Evolutionary conservation across 1,139 yeast genomes (phyloP), one percentile per base, ranked within the genome.

Genomic region (Geotrichum restrictum): DNA sequence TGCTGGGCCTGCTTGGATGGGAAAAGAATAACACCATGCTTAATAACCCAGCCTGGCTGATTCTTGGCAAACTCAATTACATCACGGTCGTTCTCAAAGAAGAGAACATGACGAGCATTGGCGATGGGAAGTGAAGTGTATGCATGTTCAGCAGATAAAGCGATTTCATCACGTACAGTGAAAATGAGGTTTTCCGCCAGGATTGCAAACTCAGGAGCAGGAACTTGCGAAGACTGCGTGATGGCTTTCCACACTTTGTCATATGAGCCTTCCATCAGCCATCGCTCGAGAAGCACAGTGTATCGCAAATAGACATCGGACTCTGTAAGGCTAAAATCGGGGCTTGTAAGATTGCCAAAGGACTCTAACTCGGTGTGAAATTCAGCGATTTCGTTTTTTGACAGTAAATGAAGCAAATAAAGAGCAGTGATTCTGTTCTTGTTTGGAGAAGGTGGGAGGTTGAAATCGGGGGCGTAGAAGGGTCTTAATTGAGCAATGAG

Each of bases 211-310:
- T 74, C 78, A 18, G 73, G 74, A 16, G 76, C 69, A 16, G 82
- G 82, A 50, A 78, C 77, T 64, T 79, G 69, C 45, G 70, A 60
- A 49, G 64, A 57, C 56, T 71, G 71, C 4, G 75, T 74, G 72
- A 84, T 79, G 52, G 88, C 78, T 62, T 83, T 84, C 87, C 95
- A 87, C 52, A 93, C 93, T 71, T 88, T 88, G 68, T 88, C 94
- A 69, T 91, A 93, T 59, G 93, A 86, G 45, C 98, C 98, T 69
- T 93, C 98, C 87, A 93, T 89, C 60, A 93, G 79, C 83, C 95
- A 88, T 61, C 88, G 85, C 69, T 93, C 98, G 61, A 93, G 81
- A 61, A 83, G 81, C 55, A 93, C 83, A 27, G 98, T 98, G 68
- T 89, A 89, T 52, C 81, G 79, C 61, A 93, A 75, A 67, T 74